Conservation (phyloP, 768 basidiomycete species). For the Xerocomus brunneocitrinus region DNA sequence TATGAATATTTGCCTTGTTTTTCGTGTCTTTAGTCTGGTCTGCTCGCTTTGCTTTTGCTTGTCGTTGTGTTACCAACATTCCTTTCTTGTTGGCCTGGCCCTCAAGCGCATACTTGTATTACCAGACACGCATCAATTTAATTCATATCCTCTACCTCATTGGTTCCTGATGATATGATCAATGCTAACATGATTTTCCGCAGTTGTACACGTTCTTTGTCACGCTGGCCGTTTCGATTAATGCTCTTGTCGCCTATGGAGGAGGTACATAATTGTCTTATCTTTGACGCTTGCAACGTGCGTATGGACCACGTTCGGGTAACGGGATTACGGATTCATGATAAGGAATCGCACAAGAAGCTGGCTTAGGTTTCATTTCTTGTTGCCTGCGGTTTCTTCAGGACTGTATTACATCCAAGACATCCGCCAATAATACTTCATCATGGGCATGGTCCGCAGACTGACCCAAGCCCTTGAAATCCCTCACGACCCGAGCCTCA, state of each 20-base stretch:
- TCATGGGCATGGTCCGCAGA: conserved; percentile 25
- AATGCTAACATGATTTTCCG: conserved; percentile 8
- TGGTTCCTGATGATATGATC: conserved; percentile 3
- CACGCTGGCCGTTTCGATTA: not conserved
- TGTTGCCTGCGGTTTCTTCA: conserved; percentile 1
- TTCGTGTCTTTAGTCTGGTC: conserved; percentile 24
- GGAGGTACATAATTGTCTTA: not conserved
- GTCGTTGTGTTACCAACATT: conserved; percentile 27
- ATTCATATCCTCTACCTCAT: conserved; percentile 17
- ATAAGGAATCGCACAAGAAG: conserved; percentile 13
- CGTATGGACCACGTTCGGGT: not conserved
- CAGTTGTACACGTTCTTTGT: not conserved
- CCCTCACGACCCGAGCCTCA: conserved; percentile 47
- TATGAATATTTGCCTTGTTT: conserved; percentile 23
- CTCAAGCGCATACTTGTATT: conserved; percentile 30
- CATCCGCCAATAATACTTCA: not conserved
- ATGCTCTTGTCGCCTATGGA: not conserved
- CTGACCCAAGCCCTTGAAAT: conserved; percentile 43
- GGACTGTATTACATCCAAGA: not conserved
- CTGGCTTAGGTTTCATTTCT: not conserved
- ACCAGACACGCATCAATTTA: conserved; percentile 31
- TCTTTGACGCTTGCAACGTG: not conserved
- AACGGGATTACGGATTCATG: not conserved
- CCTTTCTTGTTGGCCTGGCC: conserved; percentile 20
- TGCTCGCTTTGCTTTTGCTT: conserved; percentile 24